These are phyloP conservation scores for Sclerotinia nivalis DNA, from an alignment of 2,329 filamentous ascomycete genomes.

Conservation along the genomic window DNA sequence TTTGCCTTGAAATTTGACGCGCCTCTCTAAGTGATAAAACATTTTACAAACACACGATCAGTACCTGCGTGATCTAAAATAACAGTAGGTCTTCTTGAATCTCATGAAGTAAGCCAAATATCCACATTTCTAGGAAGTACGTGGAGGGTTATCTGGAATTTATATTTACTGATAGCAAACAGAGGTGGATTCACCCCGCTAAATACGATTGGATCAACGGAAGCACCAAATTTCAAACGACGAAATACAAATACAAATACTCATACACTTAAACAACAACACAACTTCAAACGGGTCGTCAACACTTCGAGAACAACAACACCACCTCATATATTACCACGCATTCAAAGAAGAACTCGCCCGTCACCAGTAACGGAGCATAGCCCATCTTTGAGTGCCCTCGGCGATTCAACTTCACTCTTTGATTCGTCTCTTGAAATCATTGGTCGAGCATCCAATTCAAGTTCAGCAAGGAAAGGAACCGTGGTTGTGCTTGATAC, in stretches of 20 bases:
- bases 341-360: background rate
- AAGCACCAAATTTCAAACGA: conserved; percentile 21
- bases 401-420: conserved; percentile 41
- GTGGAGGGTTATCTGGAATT: background rate
- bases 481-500: conserved; percentile 31
- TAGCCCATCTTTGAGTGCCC: conserved; percentile 33
- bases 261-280: conserved; percentile 4
- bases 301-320: conserved; percentile 1
- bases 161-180: conserved; percentile 12
- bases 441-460: conserved; percentile 26
- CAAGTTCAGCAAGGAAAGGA: conserved; percentile 23
- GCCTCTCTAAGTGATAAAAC: background rate
- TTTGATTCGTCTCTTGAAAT: conserved; percentile 31
- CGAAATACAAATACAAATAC: conserved; percentile 9
- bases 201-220: conserved; percentile 25
- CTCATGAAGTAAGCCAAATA: conserved; percentile 23
- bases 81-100: background rate
- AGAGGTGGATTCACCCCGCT: conserved; percentile 24
- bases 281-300: background rate
- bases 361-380: background rate
- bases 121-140: background rate
- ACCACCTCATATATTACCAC: background rate
- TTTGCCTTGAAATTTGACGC: background rate
- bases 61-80: background rate
- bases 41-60: background rate